phyloP scores from a whole-genome alignment of 164 flowering plant species.

The Tinospora cordifolia region DNA sequence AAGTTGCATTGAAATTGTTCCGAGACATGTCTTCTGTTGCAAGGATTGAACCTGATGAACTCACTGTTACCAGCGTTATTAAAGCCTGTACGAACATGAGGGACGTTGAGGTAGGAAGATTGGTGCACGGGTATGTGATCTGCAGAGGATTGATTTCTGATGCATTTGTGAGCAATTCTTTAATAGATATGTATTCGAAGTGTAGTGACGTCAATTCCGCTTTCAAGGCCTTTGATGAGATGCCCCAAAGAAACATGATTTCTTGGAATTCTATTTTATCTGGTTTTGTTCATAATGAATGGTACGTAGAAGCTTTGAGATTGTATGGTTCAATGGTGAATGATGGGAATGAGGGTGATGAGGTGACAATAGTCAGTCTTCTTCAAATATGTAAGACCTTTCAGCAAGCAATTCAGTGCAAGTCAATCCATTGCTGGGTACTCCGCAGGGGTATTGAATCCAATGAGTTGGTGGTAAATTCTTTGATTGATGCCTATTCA shows the following conservation, averaged over 20 bases:
- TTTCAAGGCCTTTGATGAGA: constrained; percentile 38
- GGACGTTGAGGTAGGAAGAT: constrained; percentile 33
- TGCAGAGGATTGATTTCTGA: constrained; percentile 45
- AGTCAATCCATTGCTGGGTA: constrained; percentile 46
- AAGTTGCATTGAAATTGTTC: constrained; percentile 39
- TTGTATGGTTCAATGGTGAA: constrained; percentile 42
- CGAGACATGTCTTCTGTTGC: constrained; percentile 33
- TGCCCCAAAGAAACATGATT: constrained; percentile 46
- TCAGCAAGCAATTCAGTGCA: constrained; percentile 38
- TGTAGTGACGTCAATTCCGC: constrained; percentile 44
- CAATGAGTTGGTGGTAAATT: constrained; percentile 39
- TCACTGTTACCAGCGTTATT: constrained; percentile 44
- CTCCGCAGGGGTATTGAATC: constrained; percentile 37
- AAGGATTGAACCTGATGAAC: constrained; percentile 43
- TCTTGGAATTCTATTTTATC: constrained; percentile 85
- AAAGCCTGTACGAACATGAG: constrained; percentile 43
- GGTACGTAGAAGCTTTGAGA: constrained; percentile 37
- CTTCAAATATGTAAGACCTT: constrained; percentile 51
- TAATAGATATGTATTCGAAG: constrained; percentile 69
- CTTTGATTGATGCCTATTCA: constrained; percentile 62
- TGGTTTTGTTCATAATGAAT: constrained; percentile 45
- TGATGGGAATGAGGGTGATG: constrained; percentile 46
- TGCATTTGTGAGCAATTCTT: constrained; percentile 57
- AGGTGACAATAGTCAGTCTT: constrained; percentile 57
- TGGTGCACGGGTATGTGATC: constrained; percentile 42